Base-by-base conservation (phyloP, 305 asterid species). In the Fraxinus platypoda region DNA sequence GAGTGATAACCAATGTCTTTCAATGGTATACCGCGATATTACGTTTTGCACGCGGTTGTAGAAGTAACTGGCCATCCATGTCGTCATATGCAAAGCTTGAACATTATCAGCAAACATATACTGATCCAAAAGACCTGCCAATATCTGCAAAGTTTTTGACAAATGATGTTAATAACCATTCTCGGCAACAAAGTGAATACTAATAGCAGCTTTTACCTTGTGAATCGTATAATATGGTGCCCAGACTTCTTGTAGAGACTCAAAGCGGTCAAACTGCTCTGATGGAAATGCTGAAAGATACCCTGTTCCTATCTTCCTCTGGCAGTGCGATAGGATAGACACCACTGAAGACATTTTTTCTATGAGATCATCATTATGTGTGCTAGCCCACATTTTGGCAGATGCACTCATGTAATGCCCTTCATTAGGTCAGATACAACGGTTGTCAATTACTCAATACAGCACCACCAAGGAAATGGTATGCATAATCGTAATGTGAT, bases 201-300 rank as follows among this genome's bases (percentile, higher is more conserved):
- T 13, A 52, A 23, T 31, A 81, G 49, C 83, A 79, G 64, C 74
- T 74, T 75, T 26, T 84, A 96, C 99, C 99, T 96, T 96, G 87
- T 96, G 99, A 83, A 96, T 91, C 7, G 98, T 93, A 85, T 96
- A 96, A 87, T 96, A 96, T 0, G 99, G 99, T 54, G 99, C 99
- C 99, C 98, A 95, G 30, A 95, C 97, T 43, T 87, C 78, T 78
- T 88, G 8, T 78, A 95, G 77, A 77, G 93, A 90, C 87, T 95
- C 98, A 82, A 93, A 86, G 8, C 95, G 93, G 81, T 95, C 98
- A 81, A 93, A 93, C 46, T 83, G 79, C 78, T 95, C 98, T 4
- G 95, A 78, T 1, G 99, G 98, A 85, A 95, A 95, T 70, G 98
- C 99, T 8, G 99, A 95, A 83, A 95, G 98, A 83, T 95, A 95